Conservation (phyloP, 108 stramenopile species). For the Aurantiochytrium sp. region DNA sequence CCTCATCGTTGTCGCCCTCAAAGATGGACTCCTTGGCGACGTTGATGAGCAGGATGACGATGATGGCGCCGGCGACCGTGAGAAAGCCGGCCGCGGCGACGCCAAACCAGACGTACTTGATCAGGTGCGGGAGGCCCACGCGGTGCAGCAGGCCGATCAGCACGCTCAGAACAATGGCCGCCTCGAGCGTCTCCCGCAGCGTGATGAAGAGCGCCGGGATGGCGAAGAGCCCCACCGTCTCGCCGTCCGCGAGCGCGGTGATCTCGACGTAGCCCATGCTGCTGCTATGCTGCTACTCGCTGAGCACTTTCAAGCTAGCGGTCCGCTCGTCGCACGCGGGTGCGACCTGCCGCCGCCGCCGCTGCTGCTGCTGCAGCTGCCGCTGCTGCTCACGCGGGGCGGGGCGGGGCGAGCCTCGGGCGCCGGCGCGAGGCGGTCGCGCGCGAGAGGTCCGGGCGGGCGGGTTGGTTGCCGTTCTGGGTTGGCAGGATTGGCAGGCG, state of each 20-base stretch:
- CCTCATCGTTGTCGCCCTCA: neutral
- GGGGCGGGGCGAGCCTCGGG: too few relatives aligned
- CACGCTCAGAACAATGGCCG: neutral
- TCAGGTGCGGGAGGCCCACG: neutral
- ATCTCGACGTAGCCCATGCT: neutral
- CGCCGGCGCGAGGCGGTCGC: too few relatives aligned
- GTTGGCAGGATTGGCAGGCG: too few relatives aligned
- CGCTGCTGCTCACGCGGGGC: too few relatives aligned
- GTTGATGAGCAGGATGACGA: neutral
- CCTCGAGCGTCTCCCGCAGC: slow-evolving; percentile 26
- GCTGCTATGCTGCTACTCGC: neutral
- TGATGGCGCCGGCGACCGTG: neutral
- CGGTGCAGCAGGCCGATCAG: neutral
- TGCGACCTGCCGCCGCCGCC: too few relatives aligned
- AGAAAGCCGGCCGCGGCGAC: neutral
- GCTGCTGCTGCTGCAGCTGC: too few relatives aligned
- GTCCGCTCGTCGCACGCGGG: too few relatives aligned
- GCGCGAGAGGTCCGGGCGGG: too few relatives aligned
- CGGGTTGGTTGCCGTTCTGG: too few relatives aligned
- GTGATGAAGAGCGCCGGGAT: slow-evolving; percentile 22
- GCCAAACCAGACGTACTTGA: neutral
- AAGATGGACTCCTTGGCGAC: neutral
- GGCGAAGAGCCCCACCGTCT: neutral
- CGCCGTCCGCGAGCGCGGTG: neutral
- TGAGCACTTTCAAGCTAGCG: too few relatives aligned